Conservation (phyloP, 768 basidiomycete genomes). For the Infundibulicybe gibba region DNA sequence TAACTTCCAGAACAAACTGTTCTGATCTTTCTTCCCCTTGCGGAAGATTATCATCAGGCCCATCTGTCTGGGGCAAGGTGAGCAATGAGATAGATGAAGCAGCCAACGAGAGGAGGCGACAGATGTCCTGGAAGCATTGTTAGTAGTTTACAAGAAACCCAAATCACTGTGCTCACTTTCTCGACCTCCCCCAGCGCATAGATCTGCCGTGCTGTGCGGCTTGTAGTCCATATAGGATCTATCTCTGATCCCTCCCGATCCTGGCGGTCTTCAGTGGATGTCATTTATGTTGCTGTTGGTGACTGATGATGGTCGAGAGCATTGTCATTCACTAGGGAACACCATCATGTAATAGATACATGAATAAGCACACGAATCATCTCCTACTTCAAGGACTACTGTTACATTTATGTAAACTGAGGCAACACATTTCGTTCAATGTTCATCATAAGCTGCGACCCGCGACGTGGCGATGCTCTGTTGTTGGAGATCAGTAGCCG, state of each 20-base stretch:
- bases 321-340: neutral
- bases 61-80: slow-evolving; percentile 81
- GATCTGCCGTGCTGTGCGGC: slow-evolving; percentile 78
- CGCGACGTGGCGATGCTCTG: too few relatives aligned
- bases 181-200: slow-evolving; percentile 79
- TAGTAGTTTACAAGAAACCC: slow-evolving; percentile 1
- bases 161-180: slow-evolving; percentile 42
- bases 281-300: slow-evolving; percentile 15
- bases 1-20: slow-evolving; percentile 80
- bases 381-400: neutral
- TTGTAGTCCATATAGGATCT: slow-evolving; percentile 80
- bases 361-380: neutral
- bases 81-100: slow-evolving; percentile 77
- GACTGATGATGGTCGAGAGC: neutral
- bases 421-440: too few relatives aligned
- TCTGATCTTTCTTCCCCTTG: slow-evolving; percentile 83
- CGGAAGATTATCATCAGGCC: slow-evolving; percentile 60
- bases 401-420: too few relatives aligned
- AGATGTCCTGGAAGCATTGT: slow-evolving; percentile 60
- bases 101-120: slow-evolving; percentile 68
- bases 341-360: neutral
- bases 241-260: slow-evolving; percentile 41
- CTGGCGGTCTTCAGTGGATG: slow-evolving; percentile 21
- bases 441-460: too few relatives aligned
- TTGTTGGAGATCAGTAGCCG: slow-evolving; percentile 4